These are phyloP conservation scores for Chlamydomonas urium DNA, from an alignment of 139 green algal genomes.

Conservation along the genomic window DNA sequence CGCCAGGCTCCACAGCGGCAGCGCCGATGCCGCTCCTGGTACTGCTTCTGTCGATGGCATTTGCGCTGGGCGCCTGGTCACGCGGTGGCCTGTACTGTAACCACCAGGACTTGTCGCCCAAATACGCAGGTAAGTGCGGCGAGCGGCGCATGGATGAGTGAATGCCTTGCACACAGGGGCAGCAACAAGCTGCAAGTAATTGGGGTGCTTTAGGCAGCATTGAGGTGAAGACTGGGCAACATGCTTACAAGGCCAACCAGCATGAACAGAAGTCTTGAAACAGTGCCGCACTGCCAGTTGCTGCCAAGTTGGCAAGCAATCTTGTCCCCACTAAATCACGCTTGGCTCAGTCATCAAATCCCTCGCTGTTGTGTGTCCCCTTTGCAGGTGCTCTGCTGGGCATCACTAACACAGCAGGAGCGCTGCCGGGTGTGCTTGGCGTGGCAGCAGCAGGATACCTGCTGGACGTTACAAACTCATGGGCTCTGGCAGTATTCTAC, in stretches of 20 bases:
- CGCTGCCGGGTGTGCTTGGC: constrained; percentile 88
- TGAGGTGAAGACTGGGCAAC: too few relatives aligned
- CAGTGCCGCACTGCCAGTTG: too few relatives aligned
- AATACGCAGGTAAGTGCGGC: constrained; percentile 58
- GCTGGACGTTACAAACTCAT: constrained; percentile 72
- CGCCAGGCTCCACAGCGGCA: constrained; percentile 6
- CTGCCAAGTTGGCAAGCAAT: too few relatives aligned
- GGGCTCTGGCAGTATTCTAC: constrained; percentile 79
- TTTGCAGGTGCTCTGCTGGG: constrained; percentile 83
- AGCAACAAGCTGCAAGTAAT: too few relatives aligned
- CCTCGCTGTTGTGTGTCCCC: too few relatives aligned
- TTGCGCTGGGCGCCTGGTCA: constrained; percentile 77
- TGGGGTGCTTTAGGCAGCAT: too few relatives aligned
- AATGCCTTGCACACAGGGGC: too few relatives aligned
- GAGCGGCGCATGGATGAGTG: too few relatives aligned
- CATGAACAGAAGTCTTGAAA: too few relatives aligned
- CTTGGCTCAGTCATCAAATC: too few relatives aligned
- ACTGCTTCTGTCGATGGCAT: constrained; percentile 61
- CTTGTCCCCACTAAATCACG: too few relatives aligned
- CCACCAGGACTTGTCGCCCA: constrained; percentile 90
- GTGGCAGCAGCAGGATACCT: constrained; percentile 68
- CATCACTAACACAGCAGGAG: constrained; percentile 90
- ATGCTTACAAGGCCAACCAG: too few relatives aligned
- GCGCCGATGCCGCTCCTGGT: constrained; percentile 43
- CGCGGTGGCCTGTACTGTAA: constrained; percentile 94